Evolutionary conservation across 108 stramenopile species (phyloP), one percentile per base, ranked within the genome.

Genomic region (Schizochytrium sp.): DNA sequence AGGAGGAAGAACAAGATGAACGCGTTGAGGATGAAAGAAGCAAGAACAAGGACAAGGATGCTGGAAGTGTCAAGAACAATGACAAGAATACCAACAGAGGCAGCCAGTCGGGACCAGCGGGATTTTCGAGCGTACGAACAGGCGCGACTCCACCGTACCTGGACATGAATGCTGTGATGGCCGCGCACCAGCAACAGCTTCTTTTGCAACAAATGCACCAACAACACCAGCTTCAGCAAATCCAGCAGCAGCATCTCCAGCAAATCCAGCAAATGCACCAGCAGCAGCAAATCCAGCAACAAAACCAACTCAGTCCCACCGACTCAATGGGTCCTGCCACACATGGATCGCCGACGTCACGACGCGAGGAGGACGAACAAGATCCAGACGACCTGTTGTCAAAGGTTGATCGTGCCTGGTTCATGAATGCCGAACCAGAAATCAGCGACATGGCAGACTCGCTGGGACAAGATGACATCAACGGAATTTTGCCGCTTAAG

Each of bases 401-500:
- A 8, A 5, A 38, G 10, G 42, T 69, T 7, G 64, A 69, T 44
- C 7, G 64, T 7, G 64, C 64, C 12, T 69, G 64, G 64, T 69
- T 69, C 64, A 44, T 44, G 64, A 69, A 69, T 15, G 64, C 64
- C 64, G 64, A 69, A 44, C 64, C 64, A 15, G 64, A 69, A 15
- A 69, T 69, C 2, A 69, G 64, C 64, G 64, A 38, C 64, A 69
- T 69, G 64, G 64, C 64, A 8, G 64, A 69, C 19, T 38, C 64
- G 42, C 64, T 69, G 8, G 64, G 64, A 38, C 7, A 69, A 7
- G 64, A 69, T 8, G 64, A 69, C 64, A 38, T 38, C 64, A 69
- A 69, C 15, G 64, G 64, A 7, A 12, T 83, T 53, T 10, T 83
- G 76, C 47, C 47, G 10, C 50, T 83, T 38, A 83, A 83, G 76